Evolutionary conservation across 2,329 filamentous ascomycete species (phyloP), one percentile per base, ranked within the genome.

Genomic region (Calonectria hawksworthii): DNA sequence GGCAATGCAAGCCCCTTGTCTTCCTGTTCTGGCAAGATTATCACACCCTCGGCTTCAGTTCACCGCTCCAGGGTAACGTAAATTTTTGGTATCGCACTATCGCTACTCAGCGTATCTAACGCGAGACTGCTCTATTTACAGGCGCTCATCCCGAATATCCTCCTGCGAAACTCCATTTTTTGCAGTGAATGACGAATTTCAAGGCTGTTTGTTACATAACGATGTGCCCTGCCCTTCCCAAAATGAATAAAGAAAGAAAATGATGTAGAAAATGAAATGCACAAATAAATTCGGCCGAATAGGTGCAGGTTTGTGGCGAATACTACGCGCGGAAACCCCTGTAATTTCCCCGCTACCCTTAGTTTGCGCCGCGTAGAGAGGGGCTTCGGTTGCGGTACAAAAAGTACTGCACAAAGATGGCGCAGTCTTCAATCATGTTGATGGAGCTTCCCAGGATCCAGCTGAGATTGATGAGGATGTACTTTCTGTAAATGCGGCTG

Each of bases 381-480:
- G 56, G 56, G 56, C 28, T 38, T 14, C 86, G 85, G 70, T 86
- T 86, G 77, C 89, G 90, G 84, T 99, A 99, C 82, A 98, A 84
- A 83, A 98, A 98, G 83, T 98, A 98, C 85, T 99, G 96, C 11
- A 92, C 91, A 85, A 98, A 98, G 4, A 99, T 97, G 32, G 90
- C 92, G 83, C 96, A 88, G 85, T 99, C 97, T 77, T 99, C 86
- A 70, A 97, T 86, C 71, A 99, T 86, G 2, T 96, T 98, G 0
- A 98, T 96, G 66, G 97, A 88, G 83, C 96, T 98, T 1, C 97
- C 97, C 3, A 96, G 89, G 74, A 99, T 82, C 97, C 97, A 99
- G 78, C 94, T 96, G 38, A 95, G 86, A 84, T 99, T 99, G 41
- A 99, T 94, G 10, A 96, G 90, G 41, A 99, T 93, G 86, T 99